A percentile compares a stretch with the other conserved stretches of the same genome.
phyloP scores from a whole-genome alignment of 2,329 filamentous ascomycete genomes.

The Beauveria pseudobassiana region DNA sequence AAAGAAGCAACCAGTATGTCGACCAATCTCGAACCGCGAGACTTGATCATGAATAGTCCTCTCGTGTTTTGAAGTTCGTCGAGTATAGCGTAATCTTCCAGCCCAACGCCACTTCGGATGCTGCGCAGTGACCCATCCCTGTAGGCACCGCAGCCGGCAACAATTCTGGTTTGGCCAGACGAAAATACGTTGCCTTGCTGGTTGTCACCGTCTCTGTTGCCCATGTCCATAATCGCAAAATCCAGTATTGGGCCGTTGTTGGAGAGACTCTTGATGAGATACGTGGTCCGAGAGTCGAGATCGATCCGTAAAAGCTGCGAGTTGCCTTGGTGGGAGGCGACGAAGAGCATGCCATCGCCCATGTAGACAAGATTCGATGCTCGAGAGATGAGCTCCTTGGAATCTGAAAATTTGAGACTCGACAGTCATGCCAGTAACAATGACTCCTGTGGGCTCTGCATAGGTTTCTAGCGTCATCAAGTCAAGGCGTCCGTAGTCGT shows the following conservation, averaged over 20 bases:
- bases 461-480: slow-evolving; percentile 70
- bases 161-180: slow-evolving; percentile 86
- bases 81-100: slow-evolving; percentile 79
- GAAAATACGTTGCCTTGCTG: slow-evolving; percentile 81
- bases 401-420: slow-evolving; percentile 31
- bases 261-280: slow-evolving; percentile 57
- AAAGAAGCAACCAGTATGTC: slow-evolving; percentile 74
- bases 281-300: slow-evolving; percentile 36
- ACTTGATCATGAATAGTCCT: slow-evolving; percentile 62
- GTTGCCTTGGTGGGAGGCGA: slow-evolving; percentile 89
- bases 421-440: slow-evolving; percentile 67
- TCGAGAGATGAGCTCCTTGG: slow-evolving; percentile 50
- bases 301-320: slow-evolving; percentile 69
- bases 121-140: slow-evolving; percentile 83
- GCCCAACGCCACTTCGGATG: slow-evolving; percentile 85
- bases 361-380: slow-evolving; percentile 76
- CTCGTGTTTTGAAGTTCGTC: slow-evolving; percentile 70
- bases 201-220: slow-evolving; percentile 69
- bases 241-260: slow-evolving; percentile 92
- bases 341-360: slow-evolving; percentile 64
- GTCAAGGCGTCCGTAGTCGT: slow-evolving; percentile 83
- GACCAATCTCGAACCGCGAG: slow-evolving; percentile 37
- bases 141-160: slow-evolving; percentile 86
- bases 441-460: slow-evolving; percentile 55
- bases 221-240: slow-evolving; percentile 94